Base-by-base conservation (phyloP, 2,329 filamentous ascomycete species). In the Periconia digitata region DNA sequence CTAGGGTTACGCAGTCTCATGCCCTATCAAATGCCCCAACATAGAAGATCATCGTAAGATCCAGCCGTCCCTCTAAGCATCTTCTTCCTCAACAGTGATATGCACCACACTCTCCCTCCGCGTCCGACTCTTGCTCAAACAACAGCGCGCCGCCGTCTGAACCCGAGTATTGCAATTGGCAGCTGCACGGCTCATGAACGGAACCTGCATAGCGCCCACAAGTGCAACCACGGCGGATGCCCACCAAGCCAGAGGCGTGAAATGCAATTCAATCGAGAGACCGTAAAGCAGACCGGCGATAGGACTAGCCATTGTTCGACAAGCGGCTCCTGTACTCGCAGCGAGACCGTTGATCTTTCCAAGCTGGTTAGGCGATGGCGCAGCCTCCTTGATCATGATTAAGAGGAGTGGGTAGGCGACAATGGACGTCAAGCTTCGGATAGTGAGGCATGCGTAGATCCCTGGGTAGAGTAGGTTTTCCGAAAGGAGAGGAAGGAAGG, bases 291-390 rank as follows among this genome's bases (percentile, higher is more conserved):
- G 77, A 2, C 86, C 86, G 2, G 84, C 84, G 22, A 89, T 70
- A 0, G 86, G 86, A 18, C 85, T 86, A 1, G 85, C 85, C 34
- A 89, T 64, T 0, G 85, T 89, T n/a, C 86, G 79, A 49, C 84
- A 85, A 4, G 84, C 81, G 17, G 86, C 87, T n/a, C 85, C 86
- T 1, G 83, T 85, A 2, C 83, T 86, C 51, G 87, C 87, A 40
- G 86, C 85, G 8, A 89, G 72, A 0, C 86, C 86, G 54, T 90
- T 90, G 66, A 90, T 86, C 58, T 82, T 85, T 1, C 86, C 86
- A 15, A 90, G 75, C 5, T 83, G 79, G 1, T 77, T 78, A 3
- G 82, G 75, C 4, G 81, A 79, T 0, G 85, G 85, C 3, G 84
- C 82, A 1, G 86, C 84, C 71, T 89, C 84, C 67, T 90, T 90